Conservation (phyloP, 164 flowering plant genomes). For the Annona cherimola region DNA sequence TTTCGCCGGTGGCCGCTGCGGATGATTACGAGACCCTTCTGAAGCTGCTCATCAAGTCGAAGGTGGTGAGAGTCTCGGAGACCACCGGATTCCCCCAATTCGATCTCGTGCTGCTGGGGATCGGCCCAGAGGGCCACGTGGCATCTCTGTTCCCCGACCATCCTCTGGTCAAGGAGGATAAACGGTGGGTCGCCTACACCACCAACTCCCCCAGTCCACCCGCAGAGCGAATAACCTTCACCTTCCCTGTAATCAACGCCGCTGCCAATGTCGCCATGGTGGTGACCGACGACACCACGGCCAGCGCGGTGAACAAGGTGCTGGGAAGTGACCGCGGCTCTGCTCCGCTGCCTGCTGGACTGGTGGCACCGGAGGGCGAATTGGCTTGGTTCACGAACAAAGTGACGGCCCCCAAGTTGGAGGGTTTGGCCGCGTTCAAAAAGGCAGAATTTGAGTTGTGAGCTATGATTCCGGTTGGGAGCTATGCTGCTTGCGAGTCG, state of each 20-base stretch:
- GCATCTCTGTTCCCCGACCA: constrained; percentile 81
- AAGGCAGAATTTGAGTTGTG: too few species aligned
- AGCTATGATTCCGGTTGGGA: too few species aligned
- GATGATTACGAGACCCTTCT: constrained; percentile 71
- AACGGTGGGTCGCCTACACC: constrained; percentile 68
- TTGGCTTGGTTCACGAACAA: constrained; percentile 69
- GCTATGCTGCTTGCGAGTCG: too few species aligned
- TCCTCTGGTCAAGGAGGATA: constrained; percentile 49
- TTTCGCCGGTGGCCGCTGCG: constrained; percentile 72
- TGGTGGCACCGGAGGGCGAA: constrained; percentile 57
- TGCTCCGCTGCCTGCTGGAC: constrained; percentile 39
- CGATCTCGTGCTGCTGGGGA: constrained; percentile 71
- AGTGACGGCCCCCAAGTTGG: constrained; percentile 49
- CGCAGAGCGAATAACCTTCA: constrained; percentile 70
- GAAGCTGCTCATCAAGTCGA: constrained; percentile 38
- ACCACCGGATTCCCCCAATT: constrained; percentile 61
- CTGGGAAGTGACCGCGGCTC: constrained; percentile 27
- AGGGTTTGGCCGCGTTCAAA: not conserved
- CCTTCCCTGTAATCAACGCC: constrained; percentile 73
- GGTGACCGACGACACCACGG: constrained; percentile 49
- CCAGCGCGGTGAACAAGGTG: constrained; percentile 37
- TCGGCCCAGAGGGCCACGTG: constrained; percentile 90
- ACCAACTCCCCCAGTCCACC: constrained; percentile 82
- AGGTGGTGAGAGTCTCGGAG: constrained; percentile 30
- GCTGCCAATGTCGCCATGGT: constrained; percentile 60